phyloP scores from a whole-genome alignment of 1,284 basidiomycete genomes.

The Melampsora larici-populina region DNA sequence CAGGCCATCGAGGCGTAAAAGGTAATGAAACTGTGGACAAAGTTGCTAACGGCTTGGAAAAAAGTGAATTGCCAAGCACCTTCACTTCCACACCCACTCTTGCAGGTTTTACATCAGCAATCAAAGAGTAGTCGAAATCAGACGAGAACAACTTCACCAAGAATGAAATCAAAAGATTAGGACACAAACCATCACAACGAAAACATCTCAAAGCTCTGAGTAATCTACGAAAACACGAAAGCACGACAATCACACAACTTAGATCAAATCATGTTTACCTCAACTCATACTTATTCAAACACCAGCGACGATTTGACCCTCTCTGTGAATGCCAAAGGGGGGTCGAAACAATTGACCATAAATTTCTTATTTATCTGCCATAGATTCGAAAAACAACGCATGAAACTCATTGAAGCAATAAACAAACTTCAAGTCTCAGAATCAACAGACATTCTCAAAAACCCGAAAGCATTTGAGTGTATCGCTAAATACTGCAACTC shows the following conservation, averaged over 20 bases:
- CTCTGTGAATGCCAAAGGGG: background rate
- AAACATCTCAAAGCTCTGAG: background rate
- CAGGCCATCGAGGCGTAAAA: background rate
- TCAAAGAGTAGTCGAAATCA: background rate
- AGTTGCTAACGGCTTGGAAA: background rate
- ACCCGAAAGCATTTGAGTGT: no score
- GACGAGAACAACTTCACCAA: background rate
- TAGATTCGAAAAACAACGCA: no score
- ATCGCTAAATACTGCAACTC: no score
- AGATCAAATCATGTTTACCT: slow-evolving; percentile 4
- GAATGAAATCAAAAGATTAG: background rate
- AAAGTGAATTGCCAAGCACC: no score
- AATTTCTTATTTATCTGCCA: background rate
- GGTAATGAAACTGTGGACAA: background rate
- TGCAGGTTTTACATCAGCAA: background rate
- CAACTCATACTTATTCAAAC: slow-evolving; percentile 1
- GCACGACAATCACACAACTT: background rate
- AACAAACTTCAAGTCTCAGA: no score
- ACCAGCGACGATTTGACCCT: background rate
- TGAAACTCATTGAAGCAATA: no score
- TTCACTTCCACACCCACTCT: background rate
- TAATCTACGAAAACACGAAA: background rate
- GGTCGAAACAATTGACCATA: background rate
- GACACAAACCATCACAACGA: background rate
- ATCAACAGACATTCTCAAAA: no score